These are phyloP conservation scores for Phylloporus arenicola DNA, from an alignment of 768 basidiomycete species.

Conservation along the genomic window DNA sequence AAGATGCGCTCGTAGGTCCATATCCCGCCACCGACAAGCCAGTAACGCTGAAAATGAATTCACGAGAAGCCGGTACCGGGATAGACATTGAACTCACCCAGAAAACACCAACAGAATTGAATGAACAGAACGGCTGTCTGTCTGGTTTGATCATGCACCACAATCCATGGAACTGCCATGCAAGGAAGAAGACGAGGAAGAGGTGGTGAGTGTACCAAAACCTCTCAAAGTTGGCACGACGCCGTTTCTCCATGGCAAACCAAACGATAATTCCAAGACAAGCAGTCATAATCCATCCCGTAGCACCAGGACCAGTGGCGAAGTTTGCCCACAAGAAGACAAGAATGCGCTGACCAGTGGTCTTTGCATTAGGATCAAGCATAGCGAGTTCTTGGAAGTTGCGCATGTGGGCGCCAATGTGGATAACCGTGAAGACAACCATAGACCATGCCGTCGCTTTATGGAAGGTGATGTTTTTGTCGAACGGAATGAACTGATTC, in stretches of 20 bases:
- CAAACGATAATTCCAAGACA: constrained; percentile 74
- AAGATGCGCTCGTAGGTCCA: constrained; percentile 87
- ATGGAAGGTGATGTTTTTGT: constrained; percentile 89
- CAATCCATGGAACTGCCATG: constrained; percentile 95
- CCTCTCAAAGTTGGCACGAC: constrained; percentile 73
- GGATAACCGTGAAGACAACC: constrained; percentile 67
- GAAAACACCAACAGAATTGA: constrained; percentile 84
- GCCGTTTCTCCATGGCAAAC: constrained; percentile 78
- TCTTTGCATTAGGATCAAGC: constrained; percentile 48
- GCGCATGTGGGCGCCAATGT: constrained; percentile 80
- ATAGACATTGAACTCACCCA: constrained; percentile 56
- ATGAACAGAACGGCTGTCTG: constrained; percentile 81
- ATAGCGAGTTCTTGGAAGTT: constrained; percentile 71
- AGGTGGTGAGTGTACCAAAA: constrained; percentile 91
- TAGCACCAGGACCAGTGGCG: constrained; percentile 71
- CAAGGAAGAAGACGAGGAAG: constrained; percentile 88
- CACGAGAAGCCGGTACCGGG: constrained; percentile 2
- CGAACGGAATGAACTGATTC: constrained; percentile 85
- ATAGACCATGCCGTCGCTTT: constrained; percentile 91
- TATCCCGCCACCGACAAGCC: constrained; percentile 81
- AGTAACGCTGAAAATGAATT: constrained; percentile 59
- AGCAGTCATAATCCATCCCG: constrained; percentile 85
- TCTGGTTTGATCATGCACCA: constrained; percentile 97
- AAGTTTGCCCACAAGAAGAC: constrained; percentile 82
- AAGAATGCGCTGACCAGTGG: constrained; percentile 47